A percentile compares a stretch with the other conserved stretches of the same genome.
These are phyloP conservation scores for Ganoderma boninense DNA, from an alignment of 1,284 basidiomycete species.

Conservation along the genomic window DNA sequence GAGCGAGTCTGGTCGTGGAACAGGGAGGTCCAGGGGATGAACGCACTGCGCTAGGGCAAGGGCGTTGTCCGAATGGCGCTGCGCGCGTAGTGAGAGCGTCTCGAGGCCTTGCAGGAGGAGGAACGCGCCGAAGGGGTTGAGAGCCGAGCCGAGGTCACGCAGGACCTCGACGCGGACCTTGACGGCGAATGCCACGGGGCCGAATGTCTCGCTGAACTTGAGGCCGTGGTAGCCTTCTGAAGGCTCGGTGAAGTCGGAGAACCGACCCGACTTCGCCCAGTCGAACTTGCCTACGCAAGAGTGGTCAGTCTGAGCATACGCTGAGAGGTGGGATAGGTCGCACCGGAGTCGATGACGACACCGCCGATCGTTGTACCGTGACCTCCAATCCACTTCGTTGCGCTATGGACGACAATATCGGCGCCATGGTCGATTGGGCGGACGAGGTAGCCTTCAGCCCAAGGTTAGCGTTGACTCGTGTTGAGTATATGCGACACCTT, in stretches of 20 bases:
- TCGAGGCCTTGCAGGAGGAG: slow-evolving; percentile 88
- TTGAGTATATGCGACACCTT: neutral
- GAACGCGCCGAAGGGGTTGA: slow-evolving; percentile 88
- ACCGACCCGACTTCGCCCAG: slow-evolving; percentile 81
- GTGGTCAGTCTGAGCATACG: neutral
- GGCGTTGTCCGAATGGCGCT: slow-evolving; percentile 82
- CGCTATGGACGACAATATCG: slow-evolving; percentile 86
- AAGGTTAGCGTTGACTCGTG: neutral
- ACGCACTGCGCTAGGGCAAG: slow-evolving; percentile 73
- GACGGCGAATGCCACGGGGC: slow-evolving; percentile 74
- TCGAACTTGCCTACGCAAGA: slow-evolving; percentile 77
- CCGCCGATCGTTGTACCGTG: slow-evolving; percentile 91
- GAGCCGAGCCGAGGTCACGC: slow-evolving; percentile 78
- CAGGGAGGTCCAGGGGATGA: neutral
- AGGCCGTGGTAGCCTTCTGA: slow-evolving; percentile 88
- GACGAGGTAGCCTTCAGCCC: slow-evolving; percentile 69
- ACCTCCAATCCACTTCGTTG: slow-evolving; percentile 93
- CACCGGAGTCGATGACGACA: slow-evolving; percentile 81
- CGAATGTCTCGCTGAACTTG: slow-evolving; percentile 79
- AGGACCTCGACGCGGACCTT: slow-evolving; percentile 81
- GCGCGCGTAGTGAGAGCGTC: slow-evolving; percentile 82
- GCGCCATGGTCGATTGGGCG: slow-evolving; percentile 84
- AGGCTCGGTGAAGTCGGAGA: slow-evolving; percentile 86
- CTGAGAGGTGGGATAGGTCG: slow-evolving; percentile 1
- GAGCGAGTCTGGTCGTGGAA: neutral